Conservation (phyloP, 768 basidiomycete species). For the Brasilioporus rufonigricans region DNA sequence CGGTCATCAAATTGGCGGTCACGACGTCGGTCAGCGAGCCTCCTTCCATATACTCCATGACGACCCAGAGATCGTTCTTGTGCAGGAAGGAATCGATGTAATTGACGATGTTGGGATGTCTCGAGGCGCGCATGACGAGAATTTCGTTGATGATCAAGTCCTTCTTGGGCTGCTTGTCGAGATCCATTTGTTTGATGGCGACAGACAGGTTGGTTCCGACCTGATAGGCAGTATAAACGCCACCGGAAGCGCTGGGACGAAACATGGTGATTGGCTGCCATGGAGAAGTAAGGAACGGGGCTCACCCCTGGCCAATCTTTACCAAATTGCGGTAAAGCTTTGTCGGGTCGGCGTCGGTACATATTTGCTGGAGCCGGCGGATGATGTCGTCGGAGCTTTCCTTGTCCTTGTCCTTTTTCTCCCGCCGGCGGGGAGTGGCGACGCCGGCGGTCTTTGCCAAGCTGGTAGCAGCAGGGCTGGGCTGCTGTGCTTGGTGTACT, state of each 20-base stretch:
- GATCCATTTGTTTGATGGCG: conserved; percentile 99
- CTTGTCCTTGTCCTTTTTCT: conserved; percentile 82
- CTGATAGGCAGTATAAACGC: conserved; percentile 98
- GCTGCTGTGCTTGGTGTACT: conserved; percentile 41
- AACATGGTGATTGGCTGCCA: conserved; percentile 2
- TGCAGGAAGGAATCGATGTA: conserved; percentile 98
- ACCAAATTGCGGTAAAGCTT: conserved; percentile 86
- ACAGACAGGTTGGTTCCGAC: conserved; percentile 92
- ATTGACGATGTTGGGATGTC: conserved; percentile 99
- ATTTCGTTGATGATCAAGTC: conserved; percentile 99
- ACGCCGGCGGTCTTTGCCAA: conserved; percentile 67
- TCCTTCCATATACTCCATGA: conserved; percentile 99
- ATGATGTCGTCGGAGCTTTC: conserved; percentile 87
- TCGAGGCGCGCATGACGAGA: conserved; percentile 94
- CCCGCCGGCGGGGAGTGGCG: conserved; percentile 80
- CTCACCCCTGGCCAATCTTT: conserved; percentile 98
- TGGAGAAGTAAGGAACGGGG: conserved; percentile 3
- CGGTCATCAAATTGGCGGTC: conserved; percentile 88
- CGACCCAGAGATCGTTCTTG: conserved; percentile 98
- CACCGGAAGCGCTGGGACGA: conserved; percentile 79
- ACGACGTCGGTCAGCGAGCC: conserved; percentile 93
- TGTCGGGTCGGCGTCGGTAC: conserved; percentile 97
- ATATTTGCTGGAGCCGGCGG: conserved; percentile 87
- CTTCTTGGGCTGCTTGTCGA: conserved; percentile 99
- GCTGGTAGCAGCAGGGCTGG: conserved; percentile 61